phyloP scores from a whole-genome alignment of 352 stramenopile genomes.

The Globisporangium canariense region DNA sequence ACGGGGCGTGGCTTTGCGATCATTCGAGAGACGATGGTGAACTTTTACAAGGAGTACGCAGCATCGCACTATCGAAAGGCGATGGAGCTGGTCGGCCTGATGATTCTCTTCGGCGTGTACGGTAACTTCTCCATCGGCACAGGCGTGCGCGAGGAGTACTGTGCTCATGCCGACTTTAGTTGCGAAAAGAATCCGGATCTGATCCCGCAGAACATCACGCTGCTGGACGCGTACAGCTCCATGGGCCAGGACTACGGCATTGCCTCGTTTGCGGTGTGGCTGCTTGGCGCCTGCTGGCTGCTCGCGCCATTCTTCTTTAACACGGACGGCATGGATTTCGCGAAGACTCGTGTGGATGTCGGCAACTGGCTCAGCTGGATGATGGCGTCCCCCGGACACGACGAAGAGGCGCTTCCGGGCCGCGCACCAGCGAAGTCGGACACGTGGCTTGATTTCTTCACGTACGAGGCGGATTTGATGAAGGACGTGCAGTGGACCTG shows the following conservation, averaged over 20 bases:
- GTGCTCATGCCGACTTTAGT: conserved; percentile 40
- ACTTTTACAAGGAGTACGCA: conserved; percentile 86
- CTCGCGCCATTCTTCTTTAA: conserved; percentile 87
- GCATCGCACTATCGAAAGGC: conserved; percentile 82
- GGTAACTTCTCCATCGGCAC: conserved; percentile 80
- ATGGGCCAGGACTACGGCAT: conserved; percentile 87
- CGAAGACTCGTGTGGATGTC: conserved; percentile 83
- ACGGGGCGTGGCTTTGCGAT: conserved; percentile 85
- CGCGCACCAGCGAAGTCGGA: conserved; percentile 37
- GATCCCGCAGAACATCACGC: conserved; percentile 66
- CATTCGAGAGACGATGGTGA: conserved; percentile 78
- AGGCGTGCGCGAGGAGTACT: conserved; percentile 51
- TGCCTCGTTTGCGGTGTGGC: conserved; percentile 85
- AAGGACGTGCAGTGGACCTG: conserved; percentile 56
- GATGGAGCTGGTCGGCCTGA: conserved; percentile 72
- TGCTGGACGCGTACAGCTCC: conserved; percentile 72
- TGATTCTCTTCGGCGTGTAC: conserved; percentile 80
- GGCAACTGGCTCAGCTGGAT: conserved; percentile 81
- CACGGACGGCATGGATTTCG: conserved; percentile 83
- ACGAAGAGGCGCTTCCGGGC: conserved; percentile 41
- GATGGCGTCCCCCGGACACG: conserved; percentile 52
- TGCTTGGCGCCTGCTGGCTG: conserved; percentile 77
- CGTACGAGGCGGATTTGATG: conserved; percentile 71
- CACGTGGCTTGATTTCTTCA: conserved; percentile 78
- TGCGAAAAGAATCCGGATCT: conserved; percentile 47